phyloP scores from a whole-genome alignment of 139 green algal species.

The Coelastrella sp. region DNA sequence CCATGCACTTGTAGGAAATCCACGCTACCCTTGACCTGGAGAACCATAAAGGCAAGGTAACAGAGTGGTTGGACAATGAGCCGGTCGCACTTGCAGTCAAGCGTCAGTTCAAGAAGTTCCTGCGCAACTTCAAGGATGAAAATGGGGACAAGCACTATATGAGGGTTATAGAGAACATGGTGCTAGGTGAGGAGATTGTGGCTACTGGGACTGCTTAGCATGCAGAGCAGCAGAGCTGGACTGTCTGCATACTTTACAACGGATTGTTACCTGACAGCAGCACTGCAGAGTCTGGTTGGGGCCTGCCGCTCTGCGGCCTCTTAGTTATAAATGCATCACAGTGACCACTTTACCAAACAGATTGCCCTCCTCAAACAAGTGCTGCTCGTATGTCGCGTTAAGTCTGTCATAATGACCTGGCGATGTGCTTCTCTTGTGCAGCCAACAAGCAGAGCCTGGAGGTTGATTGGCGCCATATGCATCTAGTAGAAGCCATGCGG shows the following conservation, averaged over 20 bases:
- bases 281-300: too few species aligned
- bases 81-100: conserved; percentile 39
- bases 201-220: too few species aligned
- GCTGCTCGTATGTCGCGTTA: too few species aligned
- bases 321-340: background rate
- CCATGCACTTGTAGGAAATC: background rate
- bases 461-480: conserved; percentile 91
- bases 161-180: conserved; percentile 58
- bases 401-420: too few species aligned
- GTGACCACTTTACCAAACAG: background rate
- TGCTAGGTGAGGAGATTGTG: conserved; percentile 23
- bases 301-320: too few species aligned
- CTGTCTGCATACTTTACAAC: too few species aligned
- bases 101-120: conserved; percentile 77
- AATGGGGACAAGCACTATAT: conserved; percentile 47
- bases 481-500: conserved; percentile 51
- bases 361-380: too few species aligned
- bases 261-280: too few species aligned
- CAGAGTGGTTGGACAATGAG: conserved; percentile 78
- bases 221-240: too few species aligned
- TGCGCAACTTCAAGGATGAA: conserved; percentile 74
- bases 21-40: conserved; percentile 55
- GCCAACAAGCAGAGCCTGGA: conserved; percentile 87
- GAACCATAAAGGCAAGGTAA: conserved; percentile 69
- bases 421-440: conserved; percentile 39